These are phyloP conservation scores for Penicillium rolfsii DNA, from an alignment of 2,329 filamentous ascomycete genomes.

Conservation along the genomic window DNA sequence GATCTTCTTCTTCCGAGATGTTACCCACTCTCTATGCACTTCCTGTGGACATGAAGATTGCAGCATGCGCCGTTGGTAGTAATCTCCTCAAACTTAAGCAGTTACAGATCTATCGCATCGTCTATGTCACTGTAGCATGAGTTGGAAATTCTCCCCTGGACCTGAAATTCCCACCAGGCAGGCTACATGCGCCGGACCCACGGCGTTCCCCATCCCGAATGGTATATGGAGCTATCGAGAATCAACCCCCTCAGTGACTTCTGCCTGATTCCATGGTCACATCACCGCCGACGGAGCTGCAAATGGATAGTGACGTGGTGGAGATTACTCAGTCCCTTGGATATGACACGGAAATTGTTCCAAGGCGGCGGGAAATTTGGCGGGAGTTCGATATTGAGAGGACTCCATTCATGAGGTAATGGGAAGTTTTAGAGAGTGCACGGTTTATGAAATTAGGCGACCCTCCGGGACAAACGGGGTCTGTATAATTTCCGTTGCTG, in stretches of 20 bases:
- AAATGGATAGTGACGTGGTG: not conserved
- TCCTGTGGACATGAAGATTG: not conserved
- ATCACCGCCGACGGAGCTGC: not conserved
- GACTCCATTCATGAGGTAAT: not conserved
- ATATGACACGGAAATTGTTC: not conserved
- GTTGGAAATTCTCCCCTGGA: constrained; percentile 4
- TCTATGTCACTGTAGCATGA: not conserved
- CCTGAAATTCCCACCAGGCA: not conserved
- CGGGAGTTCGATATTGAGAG: not conserved
- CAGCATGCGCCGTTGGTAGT: constrained; percentile 11
- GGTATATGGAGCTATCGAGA: not conserved
- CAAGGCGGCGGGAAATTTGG: not conserved
- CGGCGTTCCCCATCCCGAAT: no score
- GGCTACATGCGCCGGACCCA: not conserved
- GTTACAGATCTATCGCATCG: constrained; percentile 4
- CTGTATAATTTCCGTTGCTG: not conserved
- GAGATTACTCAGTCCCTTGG: not conserved
- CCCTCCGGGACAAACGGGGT: not conserved
- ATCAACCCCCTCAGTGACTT: not conserved
- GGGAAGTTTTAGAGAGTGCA: not conserved
- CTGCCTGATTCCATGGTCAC: constrained; percentile 8
- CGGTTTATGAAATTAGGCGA: not conserved
- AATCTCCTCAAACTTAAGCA: constrained; percentile 13
- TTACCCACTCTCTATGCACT: constrained; percentile 6
- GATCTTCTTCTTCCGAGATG: constrained; percentile 12